A percentile compares a stretch with the other conserved stretches of the same genome.
Conservation (phyloP, 768 basidiomycete species). For the Phaeolepiota aurea region DNA sequence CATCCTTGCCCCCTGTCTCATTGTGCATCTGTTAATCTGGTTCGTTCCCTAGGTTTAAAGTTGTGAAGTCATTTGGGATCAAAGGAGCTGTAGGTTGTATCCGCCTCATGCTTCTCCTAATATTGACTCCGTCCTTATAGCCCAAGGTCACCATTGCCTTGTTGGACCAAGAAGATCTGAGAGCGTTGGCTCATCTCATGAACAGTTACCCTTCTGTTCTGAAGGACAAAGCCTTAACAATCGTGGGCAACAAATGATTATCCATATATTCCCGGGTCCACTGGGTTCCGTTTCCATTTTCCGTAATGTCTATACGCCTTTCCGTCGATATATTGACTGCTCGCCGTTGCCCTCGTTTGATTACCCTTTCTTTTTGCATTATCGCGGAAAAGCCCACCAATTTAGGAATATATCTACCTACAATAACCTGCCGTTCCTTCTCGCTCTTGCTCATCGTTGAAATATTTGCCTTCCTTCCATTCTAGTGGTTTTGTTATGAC, state of each 20-base stretch:
- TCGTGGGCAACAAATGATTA: constrained; percentile 21
- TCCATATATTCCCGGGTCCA: background rate
- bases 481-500: background rate
- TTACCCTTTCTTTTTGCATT: constrained; percentile 2
- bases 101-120: background rate
- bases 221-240: constrained; percentile 60
- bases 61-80: constrained; percentile 74
- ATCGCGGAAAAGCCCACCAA: background rate
- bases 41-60: constrained; percentile 29
- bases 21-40: background rate
- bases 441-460: background rate
- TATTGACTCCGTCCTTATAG: constrained; percentile 20
- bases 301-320: constrained; percentile 2
- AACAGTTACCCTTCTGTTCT: constrained; percentile 78
- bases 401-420: background rate
- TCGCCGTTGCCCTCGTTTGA: background rate
- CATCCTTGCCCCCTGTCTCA: constrained; percentile 5
- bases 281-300: constrained; percentile 2
- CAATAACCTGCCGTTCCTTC: constrained; percentile 3
- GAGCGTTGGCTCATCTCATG: constrained; percentile 77
- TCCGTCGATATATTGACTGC: background rate
- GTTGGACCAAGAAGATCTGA: constrained; percentile 79
- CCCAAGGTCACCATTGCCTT: constrained; percentile 81
- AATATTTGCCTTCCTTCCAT: background rate
- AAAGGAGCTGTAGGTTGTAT: constrained; percentile 58